Evolutionary conservation across 805 yeast species (phyloP), one percentile per base, ranked within the genome.

Genomic region (Monosporozyma servazzii): DNA sequence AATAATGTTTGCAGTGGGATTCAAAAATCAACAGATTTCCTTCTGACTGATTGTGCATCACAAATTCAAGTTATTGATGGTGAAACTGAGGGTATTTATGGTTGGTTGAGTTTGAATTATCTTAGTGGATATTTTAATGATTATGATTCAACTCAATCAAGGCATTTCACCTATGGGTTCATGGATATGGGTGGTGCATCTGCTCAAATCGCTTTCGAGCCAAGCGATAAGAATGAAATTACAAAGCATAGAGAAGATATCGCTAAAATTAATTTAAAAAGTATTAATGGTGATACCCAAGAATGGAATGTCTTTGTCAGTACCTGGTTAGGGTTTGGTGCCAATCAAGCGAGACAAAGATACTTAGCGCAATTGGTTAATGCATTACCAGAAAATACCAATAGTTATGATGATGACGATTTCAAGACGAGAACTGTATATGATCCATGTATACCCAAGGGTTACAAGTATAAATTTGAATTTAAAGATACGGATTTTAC

Each of bases 141-240:
- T 49, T 78, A 75, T 58, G 74, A 74, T 37, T 57, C 63, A 10
- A 25, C 57, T 5, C 63, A 67, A 2, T 49, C 51, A 7, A 57
- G 47, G 3, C 85, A 78, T 58, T 68, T 68, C n/a, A 81, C 96
- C 0, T 83, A 78, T 56, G 99, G 99, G 4, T 91, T 93, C 60
- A 85, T 93, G 91, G 99, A 93, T 67, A 93, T 93, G 99, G 99
- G 99, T 15, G 99, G 99, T 13, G 99, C 99, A 0, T 88, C 96
- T 1, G 88, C 96, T 0, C 99, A 93, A 64, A 79, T 93, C 21
- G 96, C 98, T 8, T 93, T 90, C 75, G 89, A 86, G 8, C 97
- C 97, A 0, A 76, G 81, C 3, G 75, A 76, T 41, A 55, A 61
- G 3, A 72, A 76, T n/a, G 89, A 88, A 54, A 67, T 84, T 7